These are phyloP conservation scores for Escallonia rubra DNA, from an alignment of 129 eudicot genomes.

Conservation along the genomic window DNA sequence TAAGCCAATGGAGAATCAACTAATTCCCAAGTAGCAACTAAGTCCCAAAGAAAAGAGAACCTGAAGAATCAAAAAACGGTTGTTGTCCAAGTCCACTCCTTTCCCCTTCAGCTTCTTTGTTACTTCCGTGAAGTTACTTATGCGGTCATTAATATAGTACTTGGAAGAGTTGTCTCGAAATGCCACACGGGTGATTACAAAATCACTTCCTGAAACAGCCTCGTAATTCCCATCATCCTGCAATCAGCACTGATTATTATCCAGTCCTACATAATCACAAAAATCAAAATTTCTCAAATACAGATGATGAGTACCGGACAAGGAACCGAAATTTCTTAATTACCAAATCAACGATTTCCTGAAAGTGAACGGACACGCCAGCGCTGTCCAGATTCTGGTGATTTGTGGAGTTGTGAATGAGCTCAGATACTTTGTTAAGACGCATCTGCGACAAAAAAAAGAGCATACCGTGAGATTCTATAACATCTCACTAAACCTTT, in stretches of 20 bases:
- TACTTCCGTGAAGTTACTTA: slow-evolving; percentile 82
- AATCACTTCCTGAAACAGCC: slow-evolving; percentile 85
- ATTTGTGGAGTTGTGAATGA: slow-evolving; percentile 89
- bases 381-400: slow-evolving; percentile 91
- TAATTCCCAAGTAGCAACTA: too few species aligned
- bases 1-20: neutral
- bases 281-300: neutral
- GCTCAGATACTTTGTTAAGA: slow-evolving; percentile 94
- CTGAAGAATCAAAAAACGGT: slow-evolving; percentile 96
- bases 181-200: slow-evolving; percentile 76
- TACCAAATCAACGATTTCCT: slow-evolving; percentile 90
- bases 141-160: slow-evolving; percentile 66
- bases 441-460: slow-evolving; percentile 63
- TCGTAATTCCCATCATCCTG: slow-evolving; percentile 81
- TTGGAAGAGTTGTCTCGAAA: slow-evolving; percentile 80
- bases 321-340: neutral
- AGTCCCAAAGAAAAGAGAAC: slow-evolving; percentile 20
- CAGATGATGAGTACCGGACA: neutral
- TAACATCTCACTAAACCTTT: neutral
- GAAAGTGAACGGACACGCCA: slow-evolving; percentile 92
- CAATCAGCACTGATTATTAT: slow-evolving; percentile 12
- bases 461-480: neutral
- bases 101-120: slow-evolving; percentile 80
- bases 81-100: slow-evolving; percentile 94
- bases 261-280: neutral